Evolutionary conservation across 139 green algal species (phyloP), one percentile per base, ranked within the genome.

Genomic region (Coccomyxa sp.): DNA sequence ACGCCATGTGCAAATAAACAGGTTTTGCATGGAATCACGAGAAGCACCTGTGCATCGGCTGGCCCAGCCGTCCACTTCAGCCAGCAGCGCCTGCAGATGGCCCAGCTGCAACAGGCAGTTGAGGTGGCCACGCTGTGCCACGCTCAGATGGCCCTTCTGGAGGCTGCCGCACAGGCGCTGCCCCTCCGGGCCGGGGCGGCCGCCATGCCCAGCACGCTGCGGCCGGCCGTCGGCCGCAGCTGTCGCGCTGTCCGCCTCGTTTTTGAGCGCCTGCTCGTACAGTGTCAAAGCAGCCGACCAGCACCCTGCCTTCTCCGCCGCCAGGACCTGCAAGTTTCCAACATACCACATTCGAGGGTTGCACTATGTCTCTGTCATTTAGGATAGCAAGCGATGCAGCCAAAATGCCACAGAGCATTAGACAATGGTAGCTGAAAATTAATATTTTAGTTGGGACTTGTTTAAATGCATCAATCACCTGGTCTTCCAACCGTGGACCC

Each of bases 221-320:
- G 3, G 38, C 38, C 38, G 38, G 38, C 38, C 38, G 38, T 51
- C 38, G 38, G 38, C 7, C 38, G 38, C 38, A 51, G 38, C 38
- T 7, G 38, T 51, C 25, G 11, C 57, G 58, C 38, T 51, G 3
- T 23, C 21, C 9, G 66, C 71, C 71, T 77, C 71, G 27, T 77
- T 77, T 12, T 79, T n/a, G 16, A 79, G 32, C 74, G 78, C 80
- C 74, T 93, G 90, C 85, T 98, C 95, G 78, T 98, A 95, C 77
- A 98, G 89, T 0, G 92, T 86, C 32, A 97, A 83, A 0, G 95
- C 96, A 74, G 98, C 94, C 23, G 82, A 85, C 96, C 96, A 99
- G 68, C 88, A 86, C 58, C 96, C 96, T 0, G 92, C 90, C 81
- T 98, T 95, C 88, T 98, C 94, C 13, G 93, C 93, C 0, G 92